Percentiles rank a stretch among this genome's conserved stretches.
Evolutionary conservation across 148 eudicot genomes (phyloP).

Genomic region (Vaccinium darrowii): DNA sequence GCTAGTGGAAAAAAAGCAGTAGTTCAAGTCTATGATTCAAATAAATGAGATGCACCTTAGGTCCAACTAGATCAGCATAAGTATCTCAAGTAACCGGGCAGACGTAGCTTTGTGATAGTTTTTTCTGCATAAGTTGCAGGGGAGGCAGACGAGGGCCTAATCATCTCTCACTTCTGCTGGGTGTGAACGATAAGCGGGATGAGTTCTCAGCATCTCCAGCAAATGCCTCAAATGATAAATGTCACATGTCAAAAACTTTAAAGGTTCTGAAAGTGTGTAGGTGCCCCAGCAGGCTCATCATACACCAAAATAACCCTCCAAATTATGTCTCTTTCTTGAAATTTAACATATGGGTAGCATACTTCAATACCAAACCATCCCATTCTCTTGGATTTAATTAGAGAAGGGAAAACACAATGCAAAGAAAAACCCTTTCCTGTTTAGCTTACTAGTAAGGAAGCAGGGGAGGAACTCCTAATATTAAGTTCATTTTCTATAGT

Average conservation of each 20-base stretch:
- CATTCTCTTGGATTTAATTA: neutral
- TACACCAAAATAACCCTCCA: neutral
- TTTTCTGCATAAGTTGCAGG: neutral
- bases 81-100: neutral
- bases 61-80: neutral
- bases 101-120: neutral
- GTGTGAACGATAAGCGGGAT: neutral
- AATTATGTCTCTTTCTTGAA: neutral
- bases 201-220: neutral
- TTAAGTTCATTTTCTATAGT: neutral
- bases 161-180: neutral
- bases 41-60: neutral
- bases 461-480: neutral
- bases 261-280: neutral
- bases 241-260: neutral
- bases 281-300: neutral
- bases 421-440: neutral
- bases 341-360: neutral
- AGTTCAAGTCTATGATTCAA: neutral
- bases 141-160: neutral
- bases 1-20: neutral
- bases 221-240: neutral
- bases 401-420: neutral
- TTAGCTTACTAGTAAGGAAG: neutral
- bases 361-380: neutral